A percentile compares a stretch with the other conserved stretches of the same genome.
These are phyloP conservation scores for Diddensiella caesifluorescens DNA, from an alignment of 805 yeast genomes.

Conservation along the genomic window DNA sequence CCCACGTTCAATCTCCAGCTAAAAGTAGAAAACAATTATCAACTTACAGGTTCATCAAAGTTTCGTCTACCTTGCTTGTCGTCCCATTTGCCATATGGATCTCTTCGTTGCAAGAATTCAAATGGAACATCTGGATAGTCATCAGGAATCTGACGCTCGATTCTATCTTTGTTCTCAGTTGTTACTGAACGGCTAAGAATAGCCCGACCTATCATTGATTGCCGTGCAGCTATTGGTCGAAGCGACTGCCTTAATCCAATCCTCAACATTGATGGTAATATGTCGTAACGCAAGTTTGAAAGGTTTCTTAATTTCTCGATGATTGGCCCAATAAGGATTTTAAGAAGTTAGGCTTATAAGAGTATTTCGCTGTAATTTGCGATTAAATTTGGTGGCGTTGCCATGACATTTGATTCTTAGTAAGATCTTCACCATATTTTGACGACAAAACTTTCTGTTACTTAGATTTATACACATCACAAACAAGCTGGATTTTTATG, in stretches of 20 bases:
- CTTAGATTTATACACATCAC: no score
- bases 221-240: conserved; percentile 2
- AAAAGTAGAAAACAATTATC: background rate
- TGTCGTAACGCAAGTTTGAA: no score
- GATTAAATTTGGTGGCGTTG: no score
- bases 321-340: no score
- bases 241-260: background rate
- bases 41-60: conserved; percentile 51
- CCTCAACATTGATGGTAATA: conserved; percentile 4
- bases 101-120: conserved; percentile 57
- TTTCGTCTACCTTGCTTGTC: conserved; percentile 80
- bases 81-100: conserved; percentile 69
- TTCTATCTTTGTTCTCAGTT: background rate
- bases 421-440: no score
- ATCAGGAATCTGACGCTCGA: conserved; percentile 20
- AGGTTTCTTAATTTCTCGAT: no score
- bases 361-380: no score
- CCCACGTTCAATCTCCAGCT: background rate
- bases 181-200: background rate
- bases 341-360: no score
- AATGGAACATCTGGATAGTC: conserved; percentile 62
- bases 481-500: no score
- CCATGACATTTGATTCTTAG: no score
- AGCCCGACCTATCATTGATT: no score
- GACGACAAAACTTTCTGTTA: no score